Base-by-base conservation (phyloP, 2,329 filamentous ascomycete genomes). In the Aspergillus fumigatiaffinis region DNA sequence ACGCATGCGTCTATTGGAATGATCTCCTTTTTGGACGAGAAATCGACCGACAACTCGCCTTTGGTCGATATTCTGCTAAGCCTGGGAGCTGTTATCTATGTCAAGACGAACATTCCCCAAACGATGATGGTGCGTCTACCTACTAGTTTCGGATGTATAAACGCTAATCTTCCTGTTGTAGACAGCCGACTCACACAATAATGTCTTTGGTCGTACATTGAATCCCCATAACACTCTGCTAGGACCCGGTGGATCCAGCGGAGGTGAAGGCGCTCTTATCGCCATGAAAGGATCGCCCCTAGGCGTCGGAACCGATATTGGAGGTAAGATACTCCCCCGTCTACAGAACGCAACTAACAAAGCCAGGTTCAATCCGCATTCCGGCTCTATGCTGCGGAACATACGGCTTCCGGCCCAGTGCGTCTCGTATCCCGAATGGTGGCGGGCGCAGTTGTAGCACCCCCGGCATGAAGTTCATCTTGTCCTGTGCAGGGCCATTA, bases 261-360 rank as follows among this genome's bases (percentile, higher is more conserved):
- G 74, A 17, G 75, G 73, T 49, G 87, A 90, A 66, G 82, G 82
- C 2, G 86, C 87, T 0, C 74, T 90, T 1, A 79, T 90, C 29
- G 74, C 78, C 0, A 80, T 89, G 56, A 72, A 73, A 14, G 87
- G 87, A n/a, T 85, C 82, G 53, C 79, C 80, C 0, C 55, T 87
- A 0, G 87, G 87, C 4, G 76, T 88, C 0, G 86, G 86, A 1
- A 85, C 85, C 1, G 86, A 88, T 59, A 87, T 88, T 54, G 80
- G 80, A 7, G 65, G 65, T 65, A 57, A 23, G 54, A 68, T 5
- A 23, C 0, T 10, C 5, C 10, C 41, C 4, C 4, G 20, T 21
- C 3, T 3, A 21, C n/a, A 21, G 8, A 21, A 44, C 21, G 8
- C 1, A 12, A 21, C 20, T 17, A 44, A 38, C 32, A 17, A 38